These are phyloP conservation scores for Calonectria pauciramosa DNA, from an alignment of 2,329 filamentous ascomycete species.

Conservation along the genomic window DNA sequence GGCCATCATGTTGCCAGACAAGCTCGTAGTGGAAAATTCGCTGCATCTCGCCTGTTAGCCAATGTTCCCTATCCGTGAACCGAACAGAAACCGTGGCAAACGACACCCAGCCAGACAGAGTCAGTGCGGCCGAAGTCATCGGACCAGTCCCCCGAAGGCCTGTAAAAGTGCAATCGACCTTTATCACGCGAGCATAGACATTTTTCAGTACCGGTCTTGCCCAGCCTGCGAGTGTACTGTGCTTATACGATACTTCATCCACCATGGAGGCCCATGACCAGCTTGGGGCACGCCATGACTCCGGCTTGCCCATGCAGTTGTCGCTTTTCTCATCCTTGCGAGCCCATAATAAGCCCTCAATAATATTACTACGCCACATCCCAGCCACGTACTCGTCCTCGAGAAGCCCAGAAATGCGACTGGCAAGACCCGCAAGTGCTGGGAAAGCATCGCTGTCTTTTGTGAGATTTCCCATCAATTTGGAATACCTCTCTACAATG, in stretches of 20 bases:
- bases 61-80: neutral
- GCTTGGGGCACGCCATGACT: slow-evolving; percentile 24
- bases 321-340: neutral
- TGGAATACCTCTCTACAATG: slow-evolving; percentile 26
- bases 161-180: neutral
- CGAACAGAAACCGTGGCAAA: neutral
- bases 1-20: slow-evolving; percentile 1
- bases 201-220: neutral
- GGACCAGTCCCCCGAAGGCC: slow-evolving; percentile 2
- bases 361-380: slow-evolving; percentile 17
- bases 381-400: slow-evolving; percentile 25
- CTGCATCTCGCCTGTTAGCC: neutral
- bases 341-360: slow-evolving; percentile 26
- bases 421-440: slow-evolving; percentile 28
- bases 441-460: slow-evolving; percentile 29
- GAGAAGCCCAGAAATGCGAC: slow-evolving; percentile 20
- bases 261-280: slow-evolving; percentile 31
- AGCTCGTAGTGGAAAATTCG: neutral
- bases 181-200: slow-evolving; percentile 3
- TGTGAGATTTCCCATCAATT: slow-evolving; percentile 27
- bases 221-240: neutral
- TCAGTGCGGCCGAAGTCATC: slow-evolving; percentile 11
- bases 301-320: neutral
- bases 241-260: slow-evolving; percentile 16
- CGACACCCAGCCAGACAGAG: slow-evolving; percentile 14